A percentile compares a stretch with the other conserved stretches of the same genome.
These are phyloP conservation scores for Pythium pyrilobum DNA, from an alignment of 352 stramenopile genomes.

Conservation along the genomic window DNA sequence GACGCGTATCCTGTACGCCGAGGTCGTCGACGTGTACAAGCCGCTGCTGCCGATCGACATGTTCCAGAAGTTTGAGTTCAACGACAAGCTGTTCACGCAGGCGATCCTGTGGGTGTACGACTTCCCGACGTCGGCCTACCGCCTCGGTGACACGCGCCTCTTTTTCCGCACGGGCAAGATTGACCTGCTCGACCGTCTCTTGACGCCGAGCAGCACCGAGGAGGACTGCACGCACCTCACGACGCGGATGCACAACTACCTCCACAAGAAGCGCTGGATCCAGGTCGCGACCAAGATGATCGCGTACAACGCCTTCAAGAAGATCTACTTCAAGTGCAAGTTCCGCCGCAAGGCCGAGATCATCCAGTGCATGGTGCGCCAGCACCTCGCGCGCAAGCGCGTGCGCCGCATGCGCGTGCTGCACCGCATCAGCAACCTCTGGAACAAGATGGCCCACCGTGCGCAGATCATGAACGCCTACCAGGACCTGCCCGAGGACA, in stretches of 20 bases:
- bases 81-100: constrained; percentile 85
- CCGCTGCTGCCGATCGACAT: constrained; percentile 56
- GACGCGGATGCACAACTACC: constrained; percentile 45
- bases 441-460: constrained; percentile 58
- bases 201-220: constrained; percentile 39
- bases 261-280: constrained; percentile 81
- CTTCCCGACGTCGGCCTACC: constrained; percentile 72
- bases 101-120: constrained; percentile 74
- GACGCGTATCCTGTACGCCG: constrained; percentile 80
- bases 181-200: constrained; percentile 69
- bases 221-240: constrained; percentile 23
- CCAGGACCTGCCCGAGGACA: constrained; percentile 73
- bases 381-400: constrained; percentile 67
- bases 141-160: constrained; percentile 68
- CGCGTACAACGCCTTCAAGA: constrained; percentile 65
- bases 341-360: constrained; percentile 62
- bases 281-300: constrained; percentile 58
- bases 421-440: constrained; percentile 55
- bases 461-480: constrained; percentile 75
- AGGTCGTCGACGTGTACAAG: constrained; percentile 83
- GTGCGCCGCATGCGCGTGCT: constrained; percentile 52
- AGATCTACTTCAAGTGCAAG: constrained; percentile 64
- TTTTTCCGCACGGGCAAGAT: constrained; percentile 89
- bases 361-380: constrained; percentile 78
- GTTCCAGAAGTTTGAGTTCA: constrained; percentile 69